Conservation (phyloP, 1,139 yeast genomes). For the Hansenula lynferdii region DNA sequence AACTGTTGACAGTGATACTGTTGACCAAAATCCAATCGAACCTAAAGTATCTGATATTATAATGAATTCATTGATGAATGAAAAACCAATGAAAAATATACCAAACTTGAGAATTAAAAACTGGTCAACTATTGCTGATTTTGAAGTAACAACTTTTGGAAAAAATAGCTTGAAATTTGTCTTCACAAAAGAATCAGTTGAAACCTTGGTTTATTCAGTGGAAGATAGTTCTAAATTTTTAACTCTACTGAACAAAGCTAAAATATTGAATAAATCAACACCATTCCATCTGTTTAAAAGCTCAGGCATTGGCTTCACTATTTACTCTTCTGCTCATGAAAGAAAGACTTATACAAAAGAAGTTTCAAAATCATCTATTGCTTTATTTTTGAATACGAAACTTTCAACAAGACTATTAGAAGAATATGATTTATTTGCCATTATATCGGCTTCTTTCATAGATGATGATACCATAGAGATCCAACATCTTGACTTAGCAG, state of each 20-base stretch:
- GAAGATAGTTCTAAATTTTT: conserved; percentile 44
- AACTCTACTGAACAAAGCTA: conserved; percentile 70
- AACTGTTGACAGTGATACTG: conserved; percentile 33
- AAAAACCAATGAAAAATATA: conserved; percentile 67
- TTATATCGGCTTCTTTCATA: conserved; percentile 38
- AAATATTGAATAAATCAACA: conserved; percentile 69
- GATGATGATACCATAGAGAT: conserved; percentile 23
- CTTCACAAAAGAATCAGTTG: conserved; percentile 14
- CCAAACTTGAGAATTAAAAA: conserved; percentile 66
- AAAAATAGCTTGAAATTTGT: conserved; percentile 28
- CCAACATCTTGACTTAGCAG: conserved; percentile 14
- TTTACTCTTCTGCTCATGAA: conserved; percentile 83
- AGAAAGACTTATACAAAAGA: conserved; percentile 54
- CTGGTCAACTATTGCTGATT: conserved; percentile 63
- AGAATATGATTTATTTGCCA: conserved; percentile 37
- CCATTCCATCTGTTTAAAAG: conserved; percentile 80
- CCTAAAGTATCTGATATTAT: conserved; percentile 74
- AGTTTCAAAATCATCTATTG: conserved; percentile 53
- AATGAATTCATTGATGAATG: conserved; percentile 87
- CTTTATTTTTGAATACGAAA: conserved; percentile 55
- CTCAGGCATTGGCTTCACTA: conserved; percentile 34
- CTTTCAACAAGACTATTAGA: conserved; percentile 31
- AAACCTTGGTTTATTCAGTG: conserved; percentile 25
- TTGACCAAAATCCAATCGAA: conserved; percentile 34
- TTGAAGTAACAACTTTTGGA: conserved; percentile 41